Evolutionary conservation across 1,139 yeast genomes (phyloP), one percentile per base, ranked within the genome.

Genomic region (Debaryomycetaceae sp.): DNA sequence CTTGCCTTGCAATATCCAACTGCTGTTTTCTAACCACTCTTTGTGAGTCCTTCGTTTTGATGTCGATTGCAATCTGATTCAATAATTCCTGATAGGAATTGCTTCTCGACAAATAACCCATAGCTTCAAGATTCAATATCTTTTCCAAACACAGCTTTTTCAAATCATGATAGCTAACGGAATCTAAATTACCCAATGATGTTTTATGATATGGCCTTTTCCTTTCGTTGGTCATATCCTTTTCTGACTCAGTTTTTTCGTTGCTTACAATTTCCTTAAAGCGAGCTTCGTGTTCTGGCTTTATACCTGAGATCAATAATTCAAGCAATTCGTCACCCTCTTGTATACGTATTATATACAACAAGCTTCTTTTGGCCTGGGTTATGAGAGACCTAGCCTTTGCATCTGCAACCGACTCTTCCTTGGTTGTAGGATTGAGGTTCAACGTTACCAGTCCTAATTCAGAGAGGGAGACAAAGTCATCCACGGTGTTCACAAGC

Each of bases 21-120:
- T 89, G 96, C 35, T 78, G 73, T 43, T 75, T 73, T 24, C 96
- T 72, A 34, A 78, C 71, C 13, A 77, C 63, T 48, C 96, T 76
- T 49, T 87, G 86, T 45, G 81, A 78, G 51, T 84, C 83, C 56
- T 90, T 90, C 36, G 88, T 81, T 57, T 84, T 83, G 54, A 93
- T 89, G 53, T 95, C 97, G 43, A 78, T 68, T 0, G 96, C 96
- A 49, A 93, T 85, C 49, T 87, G 89, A 58, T 90, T 90, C 47
- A 93, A 67, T 24, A 93, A 62, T 23, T 78, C 83, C 60, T 93
- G 99, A 62, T 84, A 89, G 31, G 87, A 82, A 58, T 88, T 81
- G 20, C 75, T 69, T 46, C 96, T 75, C 3, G 85, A 70, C 9
- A 90, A 75, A 41, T 76, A 68, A 2, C 91, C 93, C 60, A 80